Evolutionary conservation across 257 asterid genomes (phyloP), one percentile per base, ranked within the genome.

Genomic region (Solanum sejunctum): DNA sequence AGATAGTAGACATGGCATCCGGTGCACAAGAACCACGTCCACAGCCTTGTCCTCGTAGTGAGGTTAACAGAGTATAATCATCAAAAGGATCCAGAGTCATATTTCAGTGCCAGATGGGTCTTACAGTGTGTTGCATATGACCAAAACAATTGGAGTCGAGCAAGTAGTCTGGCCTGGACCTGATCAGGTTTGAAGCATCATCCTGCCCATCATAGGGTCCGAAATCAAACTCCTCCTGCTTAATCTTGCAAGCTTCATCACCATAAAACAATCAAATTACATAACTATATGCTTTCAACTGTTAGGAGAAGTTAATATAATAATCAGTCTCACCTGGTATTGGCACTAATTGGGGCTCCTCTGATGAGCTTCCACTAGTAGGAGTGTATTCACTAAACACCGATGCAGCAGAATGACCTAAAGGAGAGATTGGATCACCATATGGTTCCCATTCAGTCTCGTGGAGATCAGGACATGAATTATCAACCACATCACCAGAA

Each of bases 391-490:
- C 91, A 63, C 91, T 88, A 83, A 90, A 87, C 16, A 88, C 85
- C 4, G 92, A 87, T 36, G 90, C 84, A 81, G 90, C 87, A 66
- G 92, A 89, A 69, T 88, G 89, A 39, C 91, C 92, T 60, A 89
- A 86, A 81, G 94, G 92, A 66, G 95, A 92, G 84, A 88, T 21
- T 43, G 84, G 86, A 67, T 87, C 91, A 52, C 88, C 90, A 12
- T 84, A 87, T 36, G 84, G 85, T 84, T 85, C 91, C 95, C 92
- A 91, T 84, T 84, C 91, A 5, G 90, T 60, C 84, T 88, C 93
- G 10, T 56, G 84, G 64, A 84, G 86, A 84, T 86, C 88, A 26
- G 63, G 87, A 39, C 85, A 81, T 12, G 87, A 61, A 60, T 63
- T 85, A 78, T 90, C 87, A 80, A 85, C 58, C 57, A 70, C 45